Evolutionary conservation across 139 green algal genomes (phyloP), one percentile per base, ranked within the genome.

Genomic region (Tetradesmus obliquus): DNA sequence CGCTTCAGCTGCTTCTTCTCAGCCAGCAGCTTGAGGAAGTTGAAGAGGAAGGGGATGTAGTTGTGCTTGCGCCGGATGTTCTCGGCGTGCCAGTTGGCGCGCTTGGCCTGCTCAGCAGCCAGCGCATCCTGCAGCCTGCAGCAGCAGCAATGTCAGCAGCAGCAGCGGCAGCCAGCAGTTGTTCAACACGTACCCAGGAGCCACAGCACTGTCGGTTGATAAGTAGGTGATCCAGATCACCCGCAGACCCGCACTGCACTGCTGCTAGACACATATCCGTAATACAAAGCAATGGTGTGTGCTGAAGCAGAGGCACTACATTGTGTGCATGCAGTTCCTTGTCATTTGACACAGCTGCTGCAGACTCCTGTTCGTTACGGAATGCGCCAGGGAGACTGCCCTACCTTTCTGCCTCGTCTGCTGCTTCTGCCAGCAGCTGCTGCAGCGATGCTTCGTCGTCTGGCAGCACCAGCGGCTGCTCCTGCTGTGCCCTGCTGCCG

Each of bases 41-140:
- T 97, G 95, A 99, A 99, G 0, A 99, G 82, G 82, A 99, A 98
- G 5, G 98, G 98, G 3, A 99, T 95, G 95, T 98, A 99, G 94
- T 99, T 99, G 84, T 98, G 97, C 72, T 97, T 96, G 5, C 98
- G 94, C 5, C 98, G 95, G 5, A 98, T 91, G 94, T 99, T 99
- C 87, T 99, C 98, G 0, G 97, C 94, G 8, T 89, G 91, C 98
- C 98, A 99, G 5, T 81, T 57, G 84, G 86, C 24, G 13, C 92
- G 90, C 94, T 98, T 98, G 15, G 96, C 91, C 57, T 96, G 92
- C 95, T 99, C 98, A 19, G 84, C 87, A 8, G 88, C 89, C 1
- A 99, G 92, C n/a, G 93, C 60, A 32, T 93, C 84, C 66, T 93
- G 82, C 88, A 97, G 55, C 79, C 96, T 97, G 94, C 88, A 91